Evolutionary conservation across 371 early-diverging fungal genomes (phyloP), one percentile per base, ranked within the genome.

Genomic region (Mucor indicus): DNA sequence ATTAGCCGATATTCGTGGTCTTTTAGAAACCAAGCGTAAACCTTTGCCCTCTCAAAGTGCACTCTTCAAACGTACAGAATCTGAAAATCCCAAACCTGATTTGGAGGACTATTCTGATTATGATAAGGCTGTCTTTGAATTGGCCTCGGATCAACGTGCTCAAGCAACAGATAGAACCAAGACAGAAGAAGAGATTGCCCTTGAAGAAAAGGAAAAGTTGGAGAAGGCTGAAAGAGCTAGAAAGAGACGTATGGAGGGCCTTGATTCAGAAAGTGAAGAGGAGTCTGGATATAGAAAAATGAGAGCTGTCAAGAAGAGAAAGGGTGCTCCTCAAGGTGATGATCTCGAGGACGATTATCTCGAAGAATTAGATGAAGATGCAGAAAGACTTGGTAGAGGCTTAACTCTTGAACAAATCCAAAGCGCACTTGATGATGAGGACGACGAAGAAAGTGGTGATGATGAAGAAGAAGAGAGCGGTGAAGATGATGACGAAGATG

Each of bases 111-210:
- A 75, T 36, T 57, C 57, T 15, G 72, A 79, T 44, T 98, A 95
- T 58, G 96, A 96, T 60, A 64, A 61, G 37, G 74, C 83, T 23
- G 77, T 98, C 16, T 75, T 82, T n/a, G 86, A 89, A 42, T 67
- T 98, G 24, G 84, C 80, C 1, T 81, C 68, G 53, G 97, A 97
- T 38, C 76, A 82, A 57, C 89, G 93, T 32, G 94, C 91, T 1
- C 72, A 78, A 57, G 93, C 96, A 7, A 85, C 93, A 21, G 93
- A 98, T 57, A 86, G 98, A 17, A 62, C 88, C 31, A 95, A 96
- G 80, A 91, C 93, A 15, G 96, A 94, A 59, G 95, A 93, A 50
- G 98, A 98, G 64, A 51, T 86, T 41, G 93, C 92, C 6, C 54
- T 83, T 30, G 96, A 92, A 50, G 92, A 90, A 46, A 85, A 86